Base-by-base conservation (phyloP, 345 rosid genomes). In the Euphorbia pulcherrima region DNA sequence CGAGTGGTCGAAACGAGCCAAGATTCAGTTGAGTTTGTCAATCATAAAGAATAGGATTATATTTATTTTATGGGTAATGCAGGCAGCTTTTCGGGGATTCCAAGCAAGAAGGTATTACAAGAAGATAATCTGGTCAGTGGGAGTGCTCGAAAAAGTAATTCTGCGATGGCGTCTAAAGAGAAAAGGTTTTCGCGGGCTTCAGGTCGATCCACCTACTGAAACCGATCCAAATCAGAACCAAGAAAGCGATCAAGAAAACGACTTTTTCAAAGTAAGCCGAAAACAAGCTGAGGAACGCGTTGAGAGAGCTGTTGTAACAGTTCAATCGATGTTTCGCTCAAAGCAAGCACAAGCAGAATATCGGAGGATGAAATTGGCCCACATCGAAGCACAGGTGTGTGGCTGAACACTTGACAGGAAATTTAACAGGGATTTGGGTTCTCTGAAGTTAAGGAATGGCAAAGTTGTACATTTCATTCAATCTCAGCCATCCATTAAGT, bases 321-420 rank as follows among this genome's bases (percentile, higher is more conserved):
- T 94, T 37, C 97, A 94, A 74, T 82, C 97, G 60, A 87, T 94
- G 97, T 91, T 94, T 75, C 90, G 97, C 47, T 94, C 99, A 64
- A 94, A 83, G 92, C 83, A 89, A 72, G 97, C 99, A 61, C 99
- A 92, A 74, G 75, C 83, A 53, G 96, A 94, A 52, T 94, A 94
- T 76, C 77, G 85, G 53, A 86, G 90, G 79, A 91, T 91, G 96
- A 94, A 89, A 84, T 51, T 89, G 65, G 76, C 82, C 37, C 85
- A 79, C 72, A 75, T 70, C 64, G 74, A 83, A 78, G 93, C 97
- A 66, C 75, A 69, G 92, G 99, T 94, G 64, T 53, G 82, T 52
- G 41, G 40, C 58, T 69, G 27, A 21, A 35, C 27, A 70, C 56
- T 48, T 63, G 50, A 52, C 21, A 10, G 39, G 39, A n/a, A n/a